Base-by-base conservation (phyloP, 768 basidiomycete species). In the Tremella yokohamensis region DNA sequence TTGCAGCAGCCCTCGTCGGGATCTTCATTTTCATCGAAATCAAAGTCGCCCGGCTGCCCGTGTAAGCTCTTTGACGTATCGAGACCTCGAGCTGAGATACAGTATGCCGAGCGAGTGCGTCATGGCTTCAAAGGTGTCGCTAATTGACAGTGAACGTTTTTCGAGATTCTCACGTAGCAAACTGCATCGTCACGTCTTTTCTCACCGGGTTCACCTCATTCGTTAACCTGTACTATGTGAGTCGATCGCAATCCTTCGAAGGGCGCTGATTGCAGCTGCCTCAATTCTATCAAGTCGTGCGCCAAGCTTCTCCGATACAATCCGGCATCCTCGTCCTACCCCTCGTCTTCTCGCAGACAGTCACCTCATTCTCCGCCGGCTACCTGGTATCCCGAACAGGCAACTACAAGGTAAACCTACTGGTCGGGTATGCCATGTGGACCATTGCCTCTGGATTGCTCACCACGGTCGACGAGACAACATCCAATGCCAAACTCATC, bases 61-160 rank as follows among this genome's bases (percentile, higher is more conserved):
- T n/a, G n/a, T n/a, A n/a, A n/a, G n/a, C n/a, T n/a, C n/a, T n/a
- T n/a, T n/a, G n/a, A n/a, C n/a, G n/a, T n/a, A n/a, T n/a, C n/a
- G n/a, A n/a, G n/a, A n/a, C n/a, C n/a, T n/a, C n/a, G n/a, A n/a
- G n/a, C n/a, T n/a, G n/a, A n/a, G n/a, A n/a, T n/a, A n/a, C n/a
- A n/a, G n/a, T n/a, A n/a, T n/a, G n/a, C n/a, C n/a, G n/a, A n/a
- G n/a, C n/a, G n/a, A n/a, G n/a, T n/a, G n/a, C n/a, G n/a, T n/a
- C n/a, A n/a, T n/a, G n/a, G n/a, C n/a, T n/a, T n/a, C n/a, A n/a
- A n/a, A n/a, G n/a, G n/a, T n/a, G n/a, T n/a, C n/a, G n/a, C n/a
- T n/a, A n/a, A n/a, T n/a, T n/a, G 2, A 87, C 87, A 8, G 45
- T 88, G 82, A 82, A 84, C 65, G 87, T 88, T 40, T 88, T 88